Conservation (phyloP, 306 rosid genomes). For the Gillenia trifoliata region DNA sequence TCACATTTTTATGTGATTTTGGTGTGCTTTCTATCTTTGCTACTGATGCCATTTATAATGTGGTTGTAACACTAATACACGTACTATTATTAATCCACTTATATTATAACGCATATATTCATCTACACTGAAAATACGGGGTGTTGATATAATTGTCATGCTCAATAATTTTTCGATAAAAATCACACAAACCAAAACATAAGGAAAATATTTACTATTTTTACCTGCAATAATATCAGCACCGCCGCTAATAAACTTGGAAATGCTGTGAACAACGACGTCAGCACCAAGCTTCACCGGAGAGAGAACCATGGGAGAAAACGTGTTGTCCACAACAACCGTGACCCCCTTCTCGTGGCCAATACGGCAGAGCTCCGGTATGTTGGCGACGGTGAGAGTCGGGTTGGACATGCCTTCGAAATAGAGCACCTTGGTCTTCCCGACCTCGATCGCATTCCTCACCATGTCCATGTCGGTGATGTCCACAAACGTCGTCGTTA, state of each 20-base stretch:
- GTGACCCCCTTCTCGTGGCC: slow-evolving; percentile 65
- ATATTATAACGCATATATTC: too few species aligned
- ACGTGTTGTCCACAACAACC: slow-evolving; percentile 91
- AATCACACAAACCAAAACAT: too few species aligned
- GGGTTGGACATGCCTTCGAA: slow-evolving; percentile 79
- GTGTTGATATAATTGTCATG: too few species aligned
- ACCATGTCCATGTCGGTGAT: slow-evolving; percentile 46
- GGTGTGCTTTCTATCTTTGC: too few species aligned
- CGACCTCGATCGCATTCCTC: slow-evolving; percentile 46
- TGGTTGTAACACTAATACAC: too few species aligned
- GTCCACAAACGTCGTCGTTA: slow-evolving; percentile 65
- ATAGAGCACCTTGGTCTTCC: slow-evolving; percentile 65
- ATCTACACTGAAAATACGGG: too few species aligned
- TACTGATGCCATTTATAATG: too few species aligned
- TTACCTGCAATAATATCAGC: slow-evolving; percentile 97
- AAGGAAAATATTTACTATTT: too few species aligned
- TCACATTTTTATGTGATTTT: neutral
- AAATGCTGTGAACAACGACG: slow-evolving; percentile 81
- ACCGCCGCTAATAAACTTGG: slow-evolving; percentile 94
- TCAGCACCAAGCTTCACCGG: slow-evolving; percentile 91
- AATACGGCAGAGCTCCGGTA: slow-evolving; percentile 58
- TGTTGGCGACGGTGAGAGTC: slow-evolving; percentile 58
- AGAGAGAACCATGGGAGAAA: slow-evolving; percentile 80
- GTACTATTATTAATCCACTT: too few species aligned
- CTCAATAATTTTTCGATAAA: too few species aligned